These are phyloP conservation scores for Cladorrhinum sp. DNA, from an alignment of 2,329 filamentous ascomycete genomes.

Conservation along the genomic window DNA sequence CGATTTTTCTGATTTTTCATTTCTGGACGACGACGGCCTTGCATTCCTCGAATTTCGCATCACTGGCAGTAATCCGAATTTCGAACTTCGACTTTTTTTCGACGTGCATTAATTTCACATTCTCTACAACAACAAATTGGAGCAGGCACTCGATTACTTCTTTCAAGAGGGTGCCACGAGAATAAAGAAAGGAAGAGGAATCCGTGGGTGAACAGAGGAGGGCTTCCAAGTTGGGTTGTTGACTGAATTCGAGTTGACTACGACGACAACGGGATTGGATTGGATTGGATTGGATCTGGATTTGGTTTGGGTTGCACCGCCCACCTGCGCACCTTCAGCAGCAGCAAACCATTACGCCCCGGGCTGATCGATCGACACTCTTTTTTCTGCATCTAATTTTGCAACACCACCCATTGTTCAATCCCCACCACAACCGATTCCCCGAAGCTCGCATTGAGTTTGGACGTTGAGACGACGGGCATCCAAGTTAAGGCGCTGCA, in stretches of 20 bases:
- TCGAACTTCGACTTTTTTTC: constrained; percentile 12
- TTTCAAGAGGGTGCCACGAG: neutral
- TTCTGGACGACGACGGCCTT: constrained; percentile 12
- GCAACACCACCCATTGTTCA: neutral
- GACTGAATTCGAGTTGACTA: neutral
- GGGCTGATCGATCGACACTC: constrained; percentile 12
- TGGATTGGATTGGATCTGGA: neutral
- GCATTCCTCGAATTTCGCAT: neutral
- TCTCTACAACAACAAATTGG: neutral
- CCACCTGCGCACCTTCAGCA: neutral
- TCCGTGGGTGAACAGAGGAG: no score
- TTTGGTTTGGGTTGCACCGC: neutral
- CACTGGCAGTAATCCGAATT: constrained; percentile 4
- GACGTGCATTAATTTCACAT: constrained; percentile 15
- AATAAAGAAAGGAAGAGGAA: constrained; percentile 1
- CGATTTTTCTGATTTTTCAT: constrained; percentile 22
- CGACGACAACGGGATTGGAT: neutral
- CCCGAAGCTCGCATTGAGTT: constrained; percentile 8
- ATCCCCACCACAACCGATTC: no score
- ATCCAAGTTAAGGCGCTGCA: neutral
- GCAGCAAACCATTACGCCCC: neutral
- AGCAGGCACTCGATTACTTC: neutral
- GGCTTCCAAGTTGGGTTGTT: neutral
- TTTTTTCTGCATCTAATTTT: neutral
- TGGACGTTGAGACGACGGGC: neutral